A percentile compares a stretch with the other conserved stretches of the same genome.
phyloP scores from a whole-genome alignment of 352 stramenopile species.

The Pythium phragmitis region DNA sequence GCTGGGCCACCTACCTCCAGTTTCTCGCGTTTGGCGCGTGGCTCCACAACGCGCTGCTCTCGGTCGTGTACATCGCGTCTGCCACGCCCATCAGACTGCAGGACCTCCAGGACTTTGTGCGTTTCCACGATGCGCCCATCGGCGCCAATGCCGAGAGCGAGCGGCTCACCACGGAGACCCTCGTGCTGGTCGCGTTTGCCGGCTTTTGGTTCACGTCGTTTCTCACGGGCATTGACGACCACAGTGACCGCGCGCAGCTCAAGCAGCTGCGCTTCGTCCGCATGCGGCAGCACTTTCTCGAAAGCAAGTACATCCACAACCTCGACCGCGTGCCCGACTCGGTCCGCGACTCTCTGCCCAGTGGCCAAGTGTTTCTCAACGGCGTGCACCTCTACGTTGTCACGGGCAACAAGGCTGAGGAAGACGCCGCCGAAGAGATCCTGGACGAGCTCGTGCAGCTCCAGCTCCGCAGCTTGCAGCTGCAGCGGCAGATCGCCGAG shows the following conservation, averaged over 20 bases:
- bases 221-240: conserved; percentile 34
- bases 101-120: conserved; percentile 29
- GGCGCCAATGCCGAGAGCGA: conserved; percentile 3
- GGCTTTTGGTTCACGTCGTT: conserved; percentile 37
- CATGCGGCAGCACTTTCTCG: conserved; percentile 38
- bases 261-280: conserved; percentile 27
- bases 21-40: conserved; percentile 49
- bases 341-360: conserved; percentile 33
- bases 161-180: conserved; percentile 29
- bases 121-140: neutral
- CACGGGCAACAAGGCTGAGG: conserved; percentile 63
- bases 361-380: conserved; percentile 69
- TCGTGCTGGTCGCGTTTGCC: conserved; percentile 38
- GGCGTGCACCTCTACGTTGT: conserved; percentile 66
- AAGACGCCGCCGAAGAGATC: conserved; percentile 73
- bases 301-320: conserved; percentile 63
- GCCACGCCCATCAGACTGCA: neutral
- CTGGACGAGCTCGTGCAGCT: conserved; percentile 49
- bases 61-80: conserved; percentile 30
- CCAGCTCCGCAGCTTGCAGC: conserved; percentile 33
- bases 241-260: conserved; percentile 34
- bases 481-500: conserved; percentile 45
- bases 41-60: conserved; percentile 50
- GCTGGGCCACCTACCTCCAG: conserved; percentile 59
- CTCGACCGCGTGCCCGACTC: conserved; percentile 35